phyloP scores from a whole-genome alignment of 2,329 filamentous ascomycete species.

The Talaromyces pinophilus region DNA sequence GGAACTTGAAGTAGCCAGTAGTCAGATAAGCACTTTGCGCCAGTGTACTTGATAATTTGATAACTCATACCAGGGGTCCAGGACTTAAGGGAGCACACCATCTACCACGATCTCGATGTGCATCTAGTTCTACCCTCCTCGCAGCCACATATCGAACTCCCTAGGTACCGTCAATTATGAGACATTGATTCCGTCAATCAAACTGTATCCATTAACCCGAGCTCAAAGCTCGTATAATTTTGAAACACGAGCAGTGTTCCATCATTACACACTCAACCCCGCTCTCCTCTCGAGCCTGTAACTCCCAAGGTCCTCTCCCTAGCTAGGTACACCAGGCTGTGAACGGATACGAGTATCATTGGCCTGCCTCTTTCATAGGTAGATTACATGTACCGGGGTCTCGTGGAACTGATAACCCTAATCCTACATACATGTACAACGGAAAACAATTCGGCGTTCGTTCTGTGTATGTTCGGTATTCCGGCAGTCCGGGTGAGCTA shows the following conservation, averaged over 20 bases:
- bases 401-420: too few relatives aligned
- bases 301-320: neutral
- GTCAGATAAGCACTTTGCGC: neutral
- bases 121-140: neutral
- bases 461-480: neutral
- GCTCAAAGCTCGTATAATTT: neutral
- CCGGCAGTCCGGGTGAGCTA: neutral
- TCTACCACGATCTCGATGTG: neutral
- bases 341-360: neutral
- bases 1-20: neutral
- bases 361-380: neutral
- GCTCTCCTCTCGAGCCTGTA: neutral
- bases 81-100: neutral
- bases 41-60: neutral
- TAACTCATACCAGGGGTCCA: neutral
- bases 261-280: neutral
- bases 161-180: neutral
- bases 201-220: neutral
- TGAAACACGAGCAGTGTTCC: neutral
- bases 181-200: neutral
- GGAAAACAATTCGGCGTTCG: neutral
- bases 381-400: neutral
- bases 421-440: neutral
- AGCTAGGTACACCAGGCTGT: neutral
- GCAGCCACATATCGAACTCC: too few relatives aligned